phyloP scores from a whole-genome alignment of 2,329 filamentous ascomycete genomes.

The Botrytis porri region DNA sequence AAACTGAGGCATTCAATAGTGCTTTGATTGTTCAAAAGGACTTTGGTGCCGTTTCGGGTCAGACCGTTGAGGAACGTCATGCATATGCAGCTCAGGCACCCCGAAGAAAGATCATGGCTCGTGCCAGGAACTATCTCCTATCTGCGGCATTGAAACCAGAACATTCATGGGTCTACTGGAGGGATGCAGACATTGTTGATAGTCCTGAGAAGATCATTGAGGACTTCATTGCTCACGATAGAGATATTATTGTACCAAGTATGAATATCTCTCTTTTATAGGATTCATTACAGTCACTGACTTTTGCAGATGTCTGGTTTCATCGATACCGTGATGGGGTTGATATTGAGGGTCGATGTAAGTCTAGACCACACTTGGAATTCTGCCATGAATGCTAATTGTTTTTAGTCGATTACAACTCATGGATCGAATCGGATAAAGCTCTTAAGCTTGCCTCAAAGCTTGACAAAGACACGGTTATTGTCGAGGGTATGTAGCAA shows the following conservation, averaged over 20 bases:
- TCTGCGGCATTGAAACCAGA: constrained; percentile 82
- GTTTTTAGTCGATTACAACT: constrained; percentile 87
- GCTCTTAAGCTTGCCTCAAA: constrained; percentile 69
- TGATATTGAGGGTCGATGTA: constrained; percentile 94
- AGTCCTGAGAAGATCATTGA: constrained; percentile 84
- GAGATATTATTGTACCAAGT: constrained; percentile 93
- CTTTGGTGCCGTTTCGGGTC: constrained; percentile 62
- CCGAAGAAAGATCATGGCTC: constrained; percentile 84
- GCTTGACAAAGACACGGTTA: constrained; percentile 74
- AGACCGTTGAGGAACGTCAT: constrained; percentile 80
- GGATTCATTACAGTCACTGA: constrained; percentile 32
- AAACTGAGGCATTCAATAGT: constrained; percentile 74
- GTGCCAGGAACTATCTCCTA: constrained; percentile 88
- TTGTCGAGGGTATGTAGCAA: constrained; percentile 71
- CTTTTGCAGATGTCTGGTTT: constrained; percentile 82
- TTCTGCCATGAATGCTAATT: constrained; percentile 23
- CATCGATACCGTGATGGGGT: constrained; percentile 73
- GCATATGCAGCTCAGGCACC: constrained; percentile 84
- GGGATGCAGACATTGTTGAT: constrained; percentile 94
- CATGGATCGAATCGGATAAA: constrained; percentile 92
- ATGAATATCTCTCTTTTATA: constrained; percentile 43
- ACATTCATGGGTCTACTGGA: constrained; percentile 98
- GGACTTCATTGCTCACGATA: constrained; percentile 91
- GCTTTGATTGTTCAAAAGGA: constrained; percentile 87
- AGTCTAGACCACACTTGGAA: constrained; percentile 42